Base-by-base conservation (phyloP, 2,329 filamentous ascomycete genomes). In the Venturia carpophila region DNA sequence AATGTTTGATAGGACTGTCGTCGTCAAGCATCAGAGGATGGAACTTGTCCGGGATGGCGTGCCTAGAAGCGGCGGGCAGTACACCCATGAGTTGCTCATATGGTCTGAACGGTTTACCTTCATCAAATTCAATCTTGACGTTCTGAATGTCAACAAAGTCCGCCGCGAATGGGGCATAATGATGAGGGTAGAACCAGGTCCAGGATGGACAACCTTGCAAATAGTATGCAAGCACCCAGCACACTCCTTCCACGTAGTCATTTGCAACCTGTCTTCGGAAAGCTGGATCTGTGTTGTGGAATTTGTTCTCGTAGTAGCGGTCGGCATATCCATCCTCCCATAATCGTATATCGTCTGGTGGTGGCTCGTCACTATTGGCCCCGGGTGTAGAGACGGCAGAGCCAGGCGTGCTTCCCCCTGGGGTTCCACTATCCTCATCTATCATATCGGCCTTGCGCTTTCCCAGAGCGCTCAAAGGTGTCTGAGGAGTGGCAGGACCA, bases 71-170 rank as follows among this genome's bases (percentile, higher is more conserved):
- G 5, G 94, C 92, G 19, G 94, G 94, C 72, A 99, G 83, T 62
- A 99, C 94, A 71, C 94, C 95, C 94, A 99, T 99, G 62, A 99
- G 81, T 76, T 99, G 94, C 77, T 99, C 94, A 73, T 96, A 99
- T 0, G 94, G 95, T 69, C 83, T 89, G 70, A 96, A 97, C 4
- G 91, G 90, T 61, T 82, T 85, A 13, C 93, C 93, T 75, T 92
- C 91, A 66, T 91, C 84, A 70, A 99, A 99, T 21, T 83, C 80
- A 69, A 96, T 85, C 41, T 89, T 82, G 81, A 96, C 86, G 69
- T 91, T 87, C 63, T 82, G 84, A 58, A 99, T 82, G 65, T 92
- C 87, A 66, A 89, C 87, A 75, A 99, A 99, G 75, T 99, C 94
- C 63, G 92, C 90, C 2, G 94, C 94, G 74, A 99, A 99, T 3